Evolutionary conservation across 176 grass and related monocot species (phyloP).

Genomic region (Avena eriantha): DNA sequence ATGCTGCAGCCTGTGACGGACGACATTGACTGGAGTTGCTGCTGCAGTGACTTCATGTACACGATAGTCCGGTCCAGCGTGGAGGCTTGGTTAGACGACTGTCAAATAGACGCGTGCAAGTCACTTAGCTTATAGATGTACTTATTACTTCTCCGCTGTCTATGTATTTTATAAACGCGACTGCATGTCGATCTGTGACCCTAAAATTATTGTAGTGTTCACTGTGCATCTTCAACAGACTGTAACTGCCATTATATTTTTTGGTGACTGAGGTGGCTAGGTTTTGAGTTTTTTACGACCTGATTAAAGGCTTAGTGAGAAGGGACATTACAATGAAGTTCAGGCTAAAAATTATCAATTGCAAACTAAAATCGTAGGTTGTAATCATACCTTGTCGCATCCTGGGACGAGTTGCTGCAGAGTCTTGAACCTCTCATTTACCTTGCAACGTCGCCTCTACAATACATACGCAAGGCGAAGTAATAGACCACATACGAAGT

Average conservation of each 20-base stretch:
- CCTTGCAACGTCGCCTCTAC: conserved; percentile 17
- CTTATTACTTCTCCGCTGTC: neutral
- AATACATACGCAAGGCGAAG: neutral
- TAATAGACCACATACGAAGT: neutral
- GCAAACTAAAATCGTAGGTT: too few species aligned
- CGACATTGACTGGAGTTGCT: neutral
- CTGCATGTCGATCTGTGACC: too few species aligned
- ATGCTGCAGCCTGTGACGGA: neutral
- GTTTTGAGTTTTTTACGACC: too few species aligned
- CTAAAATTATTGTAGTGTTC: neutral
- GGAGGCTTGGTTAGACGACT: neutral
- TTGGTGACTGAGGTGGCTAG: too few species aligned
- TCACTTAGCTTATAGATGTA: neutral
- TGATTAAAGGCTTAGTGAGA: too few species aligned
- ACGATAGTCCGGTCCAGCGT: conserved; percentile 31
- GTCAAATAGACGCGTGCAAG: neutral
- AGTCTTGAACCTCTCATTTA: conserved; percentile 23
- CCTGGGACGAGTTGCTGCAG: neutral
- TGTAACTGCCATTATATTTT: neutral
- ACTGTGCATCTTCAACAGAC: neutral
- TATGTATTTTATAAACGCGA: neutral
- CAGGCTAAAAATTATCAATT: too few species aligned
- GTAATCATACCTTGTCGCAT: neutral
- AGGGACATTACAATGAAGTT: too few species aligned
- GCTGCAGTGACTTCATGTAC: conserved; percentile 32